phyloP scores from a whole-genome alignment of 2,329 filamentous ascomycete species.

The Aspergillus felis region DNA sequence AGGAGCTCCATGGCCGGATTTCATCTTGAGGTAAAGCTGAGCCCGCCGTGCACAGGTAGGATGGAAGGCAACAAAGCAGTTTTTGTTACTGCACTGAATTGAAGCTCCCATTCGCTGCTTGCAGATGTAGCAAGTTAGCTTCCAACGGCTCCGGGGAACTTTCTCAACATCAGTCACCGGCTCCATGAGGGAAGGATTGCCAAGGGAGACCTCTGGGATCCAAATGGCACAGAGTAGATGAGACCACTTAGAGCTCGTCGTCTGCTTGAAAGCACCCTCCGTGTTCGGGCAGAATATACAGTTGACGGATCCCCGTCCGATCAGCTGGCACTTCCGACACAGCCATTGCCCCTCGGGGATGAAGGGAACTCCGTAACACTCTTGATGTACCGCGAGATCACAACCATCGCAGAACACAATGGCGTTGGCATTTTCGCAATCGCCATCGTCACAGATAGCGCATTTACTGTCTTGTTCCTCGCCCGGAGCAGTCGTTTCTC shows the following conservation, averaged over 20 bases:
- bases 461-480: conserved; percentile 98
- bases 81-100: conserved; percentile 97
- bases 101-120: conserved; percentile 97
- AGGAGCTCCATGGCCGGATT: conserved; percentile 75
- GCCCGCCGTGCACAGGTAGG: conserved; percentile 91
- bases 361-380: conserved; percentile 97
- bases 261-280: conserved; percentile 97
- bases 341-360: conserved; percentile 99
- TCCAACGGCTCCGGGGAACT: conserved; percentile 92
- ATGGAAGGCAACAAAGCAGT: conserved; percentile 94
- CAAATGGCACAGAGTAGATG: conserved; percentile 96
- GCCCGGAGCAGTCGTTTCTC: conserved; percentile 72
- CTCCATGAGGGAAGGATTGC: conserved; percentile 97
- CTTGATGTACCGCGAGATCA: conserved; percentile 94
- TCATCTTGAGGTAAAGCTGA: conserved; percentile 91
- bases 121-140: conserved; percentile 91
- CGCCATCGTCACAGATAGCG: conserved; percentile 96
- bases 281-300: conserved; percentile 99
- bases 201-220: conserved; percentile 95
- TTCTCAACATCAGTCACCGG: conserved; percentile 98
- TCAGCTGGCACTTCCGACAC: conserved; percentile 92
- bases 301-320: conserved; percentile 85
- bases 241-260: conserved; percentile 92
- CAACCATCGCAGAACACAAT: conserved; percentile 99
- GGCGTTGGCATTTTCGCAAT: conserved; percentile 98